Conservation (phyloP, 805 yeast genomes). For the Phaffomyces thermotolerans region DNA sequence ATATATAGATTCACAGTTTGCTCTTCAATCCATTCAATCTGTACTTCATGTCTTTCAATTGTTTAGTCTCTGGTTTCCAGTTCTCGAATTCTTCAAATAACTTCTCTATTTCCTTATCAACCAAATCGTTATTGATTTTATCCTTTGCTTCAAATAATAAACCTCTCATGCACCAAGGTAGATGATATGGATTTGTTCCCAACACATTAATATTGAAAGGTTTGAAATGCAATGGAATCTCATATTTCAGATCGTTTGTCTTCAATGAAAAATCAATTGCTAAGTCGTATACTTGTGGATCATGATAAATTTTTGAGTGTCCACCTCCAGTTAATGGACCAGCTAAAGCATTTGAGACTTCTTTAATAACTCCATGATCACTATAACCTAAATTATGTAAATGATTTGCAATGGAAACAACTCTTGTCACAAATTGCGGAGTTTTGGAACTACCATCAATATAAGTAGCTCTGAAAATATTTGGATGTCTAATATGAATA, state of each 20-base stretch:
- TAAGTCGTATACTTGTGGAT: slow-evolving; percentile 72
- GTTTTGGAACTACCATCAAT: slow-evolving; percentile 76
- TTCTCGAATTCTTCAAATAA: slow-evolving; percentile 66
- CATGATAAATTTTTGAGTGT: slow-evolving; percentile 84
- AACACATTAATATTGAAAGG: slow-evolving; percentile 56
- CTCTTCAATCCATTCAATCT: slow-evolving; percentile 51
- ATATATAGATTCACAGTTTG: slow-evolving; percentile 13
- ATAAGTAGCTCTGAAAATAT: slow-evolving; percentile 81
- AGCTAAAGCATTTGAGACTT: slow-evolving; percentile 69
- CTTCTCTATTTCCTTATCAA: slow-evolving; percentile 49
- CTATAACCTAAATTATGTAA: slow-evolving; percentile 69
- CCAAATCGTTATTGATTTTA: slow-evolving; percentile 29
- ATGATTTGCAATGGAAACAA: slow-evolving; percentile 67
- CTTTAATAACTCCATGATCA: slow-evolving; percentile 83
- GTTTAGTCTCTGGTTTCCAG: slow-evolving; percentile 86
- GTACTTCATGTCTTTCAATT: slow-evolving; percentile 76
- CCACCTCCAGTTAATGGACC: slow-evolving; percentile 96
- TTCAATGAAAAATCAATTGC: slow-evolving; percentile 71
- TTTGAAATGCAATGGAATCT: slow-evolving; percentile 28
- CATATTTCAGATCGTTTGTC: slow-evolving; percentile 51
- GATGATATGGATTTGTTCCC: slow-evolving; percentile 72
- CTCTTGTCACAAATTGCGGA: slow-evolving; percentile 69
- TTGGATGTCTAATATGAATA: slow-evolving; percentile 79
- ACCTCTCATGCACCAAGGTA: slow-evolving; percentile 93
- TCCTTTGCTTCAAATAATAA: slow-evolving; percentile 57